Conservation (phyloP, 108 stramenopile species). For the Aurantiochytrium sp. region DNA sequence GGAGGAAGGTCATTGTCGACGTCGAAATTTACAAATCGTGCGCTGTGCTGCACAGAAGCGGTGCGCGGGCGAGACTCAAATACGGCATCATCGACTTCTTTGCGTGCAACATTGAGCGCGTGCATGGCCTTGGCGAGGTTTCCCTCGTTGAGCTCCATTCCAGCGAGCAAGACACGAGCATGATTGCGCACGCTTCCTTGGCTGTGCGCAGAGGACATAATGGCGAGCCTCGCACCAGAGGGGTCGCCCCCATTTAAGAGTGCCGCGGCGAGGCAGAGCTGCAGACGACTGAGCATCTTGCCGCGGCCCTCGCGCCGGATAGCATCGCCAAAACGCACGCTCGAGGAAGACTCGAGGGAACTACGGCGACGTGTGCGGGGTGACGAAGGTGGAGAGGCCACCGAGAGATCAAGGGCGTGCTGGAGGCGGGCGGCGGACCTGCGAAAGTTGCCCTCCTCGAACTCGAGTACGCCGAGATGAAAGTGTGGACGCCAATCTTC, state of each 20-base stretch:
- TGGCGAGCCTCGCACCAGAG: background rate
- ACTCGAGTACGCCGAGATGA: background rate
- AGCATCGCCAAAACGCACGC: background rate
- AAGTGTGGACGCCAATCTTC: background rate
- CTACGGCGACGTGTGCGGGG: background rate
- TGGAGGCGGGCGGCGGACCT: background rate
- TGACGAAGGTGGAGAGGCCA: background rate
- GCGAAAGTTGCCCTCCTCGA: background rate
- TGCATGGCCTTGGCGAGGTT: background rate
- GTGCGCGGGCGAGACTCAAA: background rate
- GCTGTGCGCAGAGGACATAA: background rate
- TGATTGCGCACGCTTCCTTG: background rate
- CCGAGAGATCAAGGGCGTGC: background rate
- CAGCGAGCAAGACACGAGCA: background rate
- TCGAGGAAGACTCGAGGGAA: background rate
- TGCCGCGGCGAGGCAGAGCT: background rate
- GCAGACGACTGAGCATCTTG: background rate
- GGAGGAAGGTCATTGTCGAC: background rate
- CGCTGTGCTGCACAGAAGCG: background rate
- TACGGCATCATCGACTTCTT: background rate
- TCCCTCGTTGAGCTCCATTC: background rate
- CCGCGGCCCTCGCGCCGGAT: background rate
- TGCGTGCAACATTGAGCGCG: background rate
- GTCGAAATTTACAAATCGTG: background rate
- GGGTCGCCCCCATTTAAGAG: background rate